Base-by-base conservation (phyloP, 179 eudicot species). In the Nepenthes alata region DNA sequence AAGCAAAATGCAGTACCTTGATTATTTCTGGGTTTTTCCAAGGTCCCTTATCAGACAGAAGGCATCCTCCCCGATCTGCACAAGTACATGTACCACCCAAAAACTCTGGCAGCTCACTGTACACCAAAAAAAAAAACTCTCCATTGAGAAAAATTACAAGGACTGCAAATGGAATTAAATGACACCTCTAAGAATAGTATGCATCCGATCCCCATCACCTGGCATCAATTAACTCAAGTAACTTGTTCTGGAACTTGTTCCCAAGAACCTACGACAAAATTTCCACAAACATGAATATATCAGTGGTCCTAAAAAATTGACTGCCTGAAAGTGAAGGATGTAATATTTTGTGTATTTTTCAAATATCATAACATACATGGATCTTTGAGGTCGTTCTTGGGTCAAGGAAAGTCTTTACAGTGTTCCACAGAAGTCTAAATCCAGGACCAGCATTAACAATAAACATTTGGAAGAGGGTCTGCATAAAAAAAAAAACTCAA, bases 61-160 rank as follows among this genome's bases (percentile, higher is more conserved):
- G 83, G 78, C 98, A 93, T 35, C 98, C 98, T 51, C 95, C 98
- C 65, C 83, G 83, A 44, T 65, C 79, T 60, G 89, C 64, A 79
- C 98, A 93, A 2, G 85, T 66, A 77, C 98, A 93, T 41, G 85
- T 74, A 36, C 96, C 98, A 56, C 96, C 95, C 69, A 93, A 78
- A 77, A 89, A 93, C 57, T 93, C 95, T 11, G 98, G 98, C 81
- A 91, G 77, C 75, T 91, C 91, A 77, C 98, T 89, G 80, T 51
- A 69, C 16, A 47, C 55, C 35, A 58, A 34, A 57, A 36, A 44
- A 37, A 47, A 64, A 47, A 9, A 6, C 38, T 65, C 34, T 5
- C 12, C 7, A 35, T 45, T 8, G 9, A 35, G 14, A 56, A 13
- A 15, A 35, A 63, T 15, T 13, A 51, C 45, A 53, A 36, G 49